Evolutionary conservation across 2,329 filamentous ascomycete genomes (phyloP).

Genomic region (Aspergillus ruber): DNA sequence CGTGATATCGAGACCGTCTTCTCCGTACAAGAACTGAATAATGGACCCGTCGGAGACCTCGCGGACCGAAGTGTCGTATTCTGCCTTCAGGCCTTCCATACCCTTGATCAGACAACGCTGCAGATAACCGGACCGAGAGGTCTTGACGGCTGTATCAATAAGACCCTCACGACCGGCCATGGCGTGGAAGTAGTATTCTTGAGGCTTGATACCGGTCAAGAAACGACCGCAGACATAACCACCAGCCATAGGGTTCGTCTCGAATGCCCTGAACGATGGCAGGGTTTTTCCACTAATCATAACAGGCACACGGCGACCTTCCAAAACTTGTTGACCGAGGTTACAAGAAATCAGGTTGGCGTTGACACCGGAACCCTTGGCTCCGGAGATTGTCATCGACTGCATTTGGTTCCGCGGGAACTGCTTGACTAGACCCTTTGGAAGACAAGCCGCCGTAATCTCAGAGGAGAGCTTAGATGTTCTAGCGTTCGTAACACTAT

Average conservation of each 20-base stretch:
- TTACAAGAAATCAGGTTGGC: slow-evolving; percentile 98
- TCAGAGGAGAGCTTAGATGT: slow-evolving; percentile 66
- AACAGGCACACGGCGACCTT: slow-evolving; percentile 86
- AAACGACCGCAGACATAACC: slow-evolving; percentile 95
- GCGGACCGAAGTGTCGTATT: slow-evolving; percentile 89
- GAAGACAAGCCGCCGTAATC: slow-evolving; percentile 74
- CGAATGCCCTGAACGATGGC: slow-evolving; percentile 87
- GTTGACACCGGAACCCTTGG: slow-evolving; percentile 88
- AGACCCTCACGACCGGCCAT: slow-evolving; percentile 98
- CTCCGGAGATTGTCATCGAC: slow-evolving; percentile 93
- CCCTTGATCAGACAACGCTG: slow-evolving; percentile 97
- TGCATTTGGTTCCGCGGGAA: slow-evolving; percentile 99
- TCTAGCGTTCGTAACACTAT: slow-evolving; percentile 72
- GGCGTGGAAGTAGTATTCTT: slow-evolving; percentile 99
- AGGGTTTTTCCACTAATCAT: slow-evolving; percentile 98
- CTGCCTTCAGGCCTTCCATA: slow-evolving; percentile 87
- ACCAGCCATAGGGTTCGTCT: slow-evolving; percentile 80
- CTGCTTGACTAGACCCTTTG: slow-evolving; percentile 73
- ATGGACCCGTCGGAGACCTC: slow-evolving; percentile 82
- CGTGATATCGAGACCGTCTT: slow-evolving; percentile 88
- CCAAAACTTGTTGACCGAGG: slow-evolving; percentile 89
- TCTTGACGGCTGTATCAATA: slow-evolving; percentile 98
- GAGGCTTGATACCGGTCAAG: slow-evolving; percentile 92
- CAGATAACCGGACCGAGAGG: slow-evolving; percentile 90
- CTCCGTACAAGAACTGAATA: slow-evolving; percentile 92